These are phyloP conservation scores for Aspergillus oerlinghausenensis DNA, from an alignment of 2,329 filamentous ascomycete genomes.

Conservation along the genomic window DNA sequence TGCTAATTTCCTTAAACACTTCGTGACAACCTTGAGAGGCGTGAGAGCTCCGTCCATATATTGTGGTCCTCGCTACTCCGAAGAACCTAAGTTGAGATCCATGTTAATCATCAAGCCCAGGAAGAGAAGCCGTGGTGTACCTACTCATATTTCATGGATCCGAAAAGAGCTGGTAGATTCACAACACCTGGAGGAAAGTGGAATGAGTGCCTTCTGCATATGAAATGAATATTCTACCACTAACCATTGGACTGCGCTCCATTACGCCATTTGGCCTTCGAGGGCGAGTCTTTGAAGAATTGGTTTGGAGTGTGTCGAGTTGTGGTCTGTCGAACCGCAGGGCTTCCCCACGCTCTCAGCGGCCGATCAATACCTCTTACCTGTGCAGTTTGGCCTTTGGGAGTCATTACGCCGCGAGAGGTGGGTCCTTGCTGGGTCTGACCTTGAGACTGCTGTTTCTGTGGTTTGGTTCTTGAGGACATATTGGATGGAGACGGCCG, in stretches of 20 bases:
- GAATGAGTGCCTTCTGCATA: background rate
- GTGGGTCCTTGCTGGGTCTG: background rate
- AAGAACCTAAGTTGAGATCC: constrained; percentile 13
- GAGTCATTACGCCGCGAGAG: background rate
- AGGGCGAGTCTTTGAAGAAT: constrained; percentile 19
- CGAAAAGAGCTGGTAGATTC: constrained; percentile 16
- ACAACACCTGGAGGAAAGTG: constrained; percentile 7
- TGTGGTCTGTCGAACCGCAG: constrained; percentile 1
- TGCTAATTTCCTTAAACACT: constrained; percentile 24
- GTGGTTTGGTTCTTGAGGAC: background rate
- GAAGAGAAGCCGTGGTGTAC: background rate
- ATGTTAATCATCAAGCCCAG: background rate
- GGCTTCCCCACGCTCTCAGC: constrained; percentile 6
- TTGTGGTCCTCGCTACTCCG: constrained; percentile 12
- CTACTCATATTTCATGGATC: constrained; percentile 21
- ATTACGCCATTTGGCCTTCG: constrained; percentile 23
- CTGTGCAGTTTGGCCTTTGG: background rate
- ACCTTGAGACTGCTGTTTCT: background rate
- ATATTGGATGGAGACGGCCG: background rate
- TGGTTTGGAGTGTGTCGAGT: constrained; percentile 4
- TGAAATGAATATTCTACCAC: background rate
- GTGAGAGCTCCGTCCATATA: constrained; percentile 1
- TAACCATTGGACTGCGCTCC: constrained; percentile 16
- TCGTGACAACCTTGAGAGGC: constrained; percentile 13
- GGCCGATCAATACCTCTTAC: background rate